Percentiles rank a stretch among this genome's conserved stretches.
Evolutionary conservation across 169 alveolate species (phyloP).

Genomic region (Cryptosporidium tyzzeri): DNA sequence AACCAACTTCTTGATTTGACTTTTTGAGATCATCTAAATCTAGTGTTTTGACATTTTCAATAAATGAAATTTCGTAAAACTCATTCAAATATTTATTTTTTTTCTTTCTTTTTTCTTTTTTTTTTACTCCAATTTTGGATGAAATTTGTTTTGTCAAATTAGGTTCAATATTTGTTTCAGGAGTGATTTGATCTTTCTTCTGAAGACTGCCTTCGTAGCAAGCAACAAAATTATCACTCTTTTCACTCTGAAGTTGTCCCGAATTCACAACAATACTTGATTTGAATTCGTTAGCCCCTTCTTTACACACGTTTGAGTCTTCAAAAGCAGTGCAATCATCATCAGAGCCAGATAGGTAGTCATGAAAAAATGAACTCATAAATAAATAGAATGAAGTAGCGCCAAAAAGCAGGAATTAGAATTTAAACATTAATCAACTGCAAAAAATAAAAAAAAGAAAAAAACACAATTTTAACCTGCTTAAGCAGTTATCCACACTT

Average conservation of each 20-base stretch:
- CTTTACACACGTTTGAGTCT: background rate
- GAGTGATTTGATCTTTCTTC: background rate
- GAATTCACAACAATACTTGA: background rate
- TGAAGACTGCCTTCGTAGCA: background rate
- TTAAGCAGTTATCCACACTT: slow-evolving; percentile 85
- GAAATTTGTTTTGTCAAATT: background rate
- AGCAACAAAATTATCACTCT: background rate
- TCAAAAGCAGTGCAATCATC: background rate
- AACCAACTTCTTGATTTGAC: background rate
- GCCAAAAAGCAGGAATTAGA: background rate
- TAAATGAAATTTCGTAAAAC: background rate
- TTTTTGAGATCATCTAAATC: background rate
- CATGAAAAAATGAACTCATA: slow-evolving; percentile 3
- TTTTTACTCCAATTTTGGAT: background rate
- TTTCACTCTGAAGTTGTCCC: background rate
- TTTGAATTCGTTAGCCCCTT: background rate
- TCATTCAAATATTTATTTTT: slow-evolving; percentile 41
- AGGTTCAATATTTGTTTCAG: background rate
- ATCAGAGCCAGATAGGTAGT: slow-evolving; percentile 16
- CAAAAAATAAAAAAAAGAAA: background rate
- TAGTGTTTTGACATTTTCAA: slow-evolving; percentile 6
- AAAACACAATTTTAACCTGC: background rate
- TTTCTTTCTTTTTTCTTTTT: slow-evolving; percentile 6
- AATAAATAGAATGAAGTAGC: background rate
- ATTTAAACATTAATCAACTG: background rate